Evolutionary conservation across 345 rosid genomes (phyloP).

Genomic region (Eucalyptus sideroxylon): DNA sequence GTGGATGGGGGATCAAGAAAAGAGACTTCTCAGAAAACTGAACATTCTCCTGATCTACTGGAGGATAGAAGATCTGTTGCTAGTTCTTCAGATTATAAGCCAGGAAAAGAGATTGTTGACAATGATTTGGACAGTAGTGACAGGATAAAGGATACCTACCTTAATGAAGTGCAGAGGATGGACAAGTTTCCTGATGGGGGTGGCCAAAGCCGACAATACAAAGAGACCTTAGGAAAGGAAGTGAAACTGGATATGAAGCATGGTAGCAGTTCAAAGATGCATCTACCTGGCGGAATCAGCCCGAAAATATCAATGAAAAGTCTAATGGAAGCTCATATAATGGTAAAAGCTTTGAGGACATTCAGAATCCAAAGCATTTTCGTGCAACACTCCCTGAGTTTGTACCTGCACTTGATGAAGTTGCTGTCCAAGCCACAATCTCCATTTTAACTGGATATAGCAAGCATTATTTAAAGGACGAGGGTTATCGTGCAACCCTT

Average conservation of each 20-base stretch:
- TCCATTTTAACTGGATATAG: constrained; percentile 40
- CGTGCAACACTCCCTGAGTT: constrained; percentile 1
- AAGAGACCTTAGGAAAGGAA: constrained; percentile 1
- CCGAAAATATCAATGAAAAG: constrained; percentile 1
- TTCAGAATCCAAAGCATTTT: background rate
- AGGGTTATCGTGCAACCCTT: constrained; percentile 19
- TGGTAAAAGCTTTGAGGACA: constrained; percentile 4
- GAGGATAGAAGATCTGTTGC: background rate
- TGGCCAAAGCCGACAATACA: background rate
- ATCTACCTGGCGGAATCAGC: background rate
- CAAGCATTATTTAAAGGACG: constrained; percentile 26
- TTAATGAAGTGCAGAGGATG: constrained; percentile 3
- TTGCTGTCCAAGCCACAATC: constrained; percentile 40
- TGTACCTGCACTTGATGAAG: constrained; percentile 48
- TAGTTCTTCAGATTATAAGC: background rate
- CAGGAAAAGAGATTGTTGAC: constrained; percentile 26
- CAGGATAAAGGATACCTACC: constrained; percentile 13
- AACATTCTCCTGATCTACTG: background rate
- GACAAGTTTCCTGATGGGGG: background rate
- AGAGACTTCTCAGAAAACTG: background rate
- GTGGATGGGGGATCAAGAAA: background rate
- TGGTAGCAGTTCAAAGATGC: background rate
- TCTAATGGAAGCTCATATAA: constrained; percentile 9
- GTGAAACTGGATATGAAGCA: background rate
- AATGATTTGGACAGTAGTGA: constrained; percentile 11